Conservation (phyloP, 495 filamentous ascomycete species). For the Talaromyces thailandensis region DNA sequence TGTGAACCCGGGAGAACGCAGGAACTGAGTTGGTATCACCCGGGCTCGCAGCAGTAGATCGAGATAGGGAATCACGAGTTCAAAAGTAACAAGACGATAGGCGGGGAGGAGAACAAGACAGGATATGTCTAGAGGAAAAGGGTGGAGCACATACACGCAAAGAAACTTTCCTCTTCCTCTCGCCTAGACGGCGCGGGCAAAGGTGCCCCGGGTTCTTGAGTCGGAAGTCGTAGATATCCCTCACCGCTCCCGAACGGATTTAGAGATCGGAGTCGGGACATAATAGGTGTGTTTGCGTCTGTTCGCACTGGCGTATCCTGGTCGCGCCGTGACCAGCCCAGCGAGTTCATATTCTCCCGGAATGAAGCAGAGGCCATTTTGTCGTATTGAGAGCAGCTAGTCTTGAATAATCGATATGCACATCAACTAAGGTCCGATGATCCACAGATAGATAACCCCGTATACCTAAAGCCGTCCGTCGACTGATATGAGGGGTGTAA, state of each 20-base stretch:
- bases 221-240: conserved; percentile 89
- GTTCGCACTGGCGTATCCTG: conserved; percentile 72
- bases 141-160: conserved; percentile 71
- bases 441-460: neutral
- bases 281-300: conserved; percentile 59
- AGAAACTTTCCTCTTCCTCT: conserved; percentile 92
- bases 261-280: conserved; percentile 72
- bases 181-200: conserved; percentile 76
- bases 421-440: neutral
- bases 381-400: neutral
- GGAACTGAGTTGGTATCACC: conserved; percentile 32
- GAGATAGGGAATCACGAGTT: conserved; percentile 14
- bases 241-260: conserved; percentile 78
- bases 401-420: neutral
- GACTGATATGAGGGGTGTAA: conserved; percentile 2
- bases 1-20: conserved; percentile 26
- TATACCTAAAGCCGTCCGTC: neutral
- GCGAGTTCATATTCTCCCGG: conserved; percentile 84
- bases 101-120: neutral
- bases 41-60: conserved; percentile 15
- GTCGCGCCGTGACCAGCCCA: conserved; percentile 90
- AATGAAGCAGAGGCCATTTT: conserved; percentile 85
- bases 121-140: neutral
- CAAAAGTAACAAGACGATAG: neutral
- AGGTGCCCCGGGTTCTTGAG: conserved; percentile 78